These are phyloP conservation scores for Solanum raphanifolium DNA, from an alignment of 257 asterid species.

Conservation along the genomic window DNA sequence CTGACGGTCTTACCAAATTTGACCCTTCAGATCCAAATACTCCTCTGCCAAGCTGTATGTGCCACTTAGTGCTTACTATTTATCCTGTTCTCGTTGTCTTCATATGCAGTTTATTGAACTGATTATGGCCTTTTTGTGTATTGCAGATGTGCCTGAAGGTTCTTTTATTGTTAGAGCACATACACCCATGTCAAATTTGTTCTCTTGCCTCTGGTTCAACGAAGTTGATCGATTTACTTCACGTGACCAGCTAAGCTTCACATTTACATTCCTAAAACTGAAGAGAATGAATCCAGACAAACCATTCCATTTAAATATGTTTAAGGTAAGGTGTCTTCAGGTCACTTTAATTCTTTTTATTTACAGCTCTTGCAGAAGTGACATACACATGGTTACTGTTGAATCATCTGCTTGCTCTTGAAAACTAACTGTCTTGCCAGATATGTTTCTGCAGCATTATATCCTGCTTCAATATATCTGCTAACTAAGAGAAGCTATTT, in stretches of 20 bases:
- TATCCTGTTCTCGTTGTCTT: slow-evolving; percentile 1
- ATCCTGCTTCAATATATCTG: neutral
- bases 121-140: neutral
- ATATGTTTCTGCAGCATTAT: neutral
- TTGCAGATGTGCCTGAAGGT: slow-evolving; percentile 84
- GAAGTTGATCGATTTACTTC: slow-evolving; percentile 86
- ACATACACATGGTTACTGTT: neutral
- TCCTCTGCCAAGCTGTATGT: slow-evolving; percentile 81
- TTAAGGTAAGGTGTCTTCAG: slow-evolving; percentile 44
- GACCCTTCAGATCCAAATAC: slow-evolving; percentile 50
- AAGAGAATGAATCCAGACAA: slow-evolving; percentile 57
- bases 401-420: neutral
- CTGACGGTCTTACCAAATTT: slow-evolving; percentile 82
- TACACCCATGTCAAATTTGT: slow-evolving; percentile 78
- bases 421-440: neutral
- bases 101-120: neutral
- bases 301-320: slow-evolving; percentile 61
- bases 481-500: neutral
- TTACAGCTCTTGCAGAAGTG: neutral
- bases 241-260: slow-evolving; percentile 91
- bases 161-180: slow-evolving; percentile 89
- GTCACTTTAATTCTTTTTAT: neutral
- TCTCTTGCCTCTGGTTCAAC: slow-evolving; percentile 93
- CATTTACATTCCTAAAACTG: slow-evolving; percentile 76
- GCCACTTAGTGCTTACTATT: neutral